Percentiles rank a stretch among this genome's conserved stretches.
Evolutionary conservation across 164 flowering plant species (phyloP).

Genomic region (Piper longum): DNA sequence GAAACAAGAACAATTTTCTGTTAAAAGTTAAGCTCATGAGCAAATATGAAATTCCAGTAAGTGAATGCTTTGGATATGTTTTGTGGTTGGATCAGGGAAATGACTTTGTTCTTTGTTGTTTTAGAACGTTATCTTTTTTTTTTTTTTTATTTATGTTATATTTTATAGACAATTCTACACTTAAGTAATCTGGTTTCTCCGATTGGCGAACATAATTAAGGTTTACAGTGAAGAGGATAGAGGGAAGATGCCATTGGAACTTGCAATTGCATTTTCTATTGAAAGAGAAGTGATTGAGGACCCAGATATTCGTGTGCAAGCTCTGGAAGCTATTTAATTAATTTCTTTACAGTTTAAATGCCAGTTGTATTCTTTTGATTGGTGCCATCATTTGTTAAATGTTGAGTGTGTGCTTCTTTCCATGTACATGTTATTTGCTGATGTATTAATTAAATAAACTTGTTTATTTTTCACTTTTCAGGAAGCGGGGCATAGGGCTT

Average conservation of each 20-base stretch:
- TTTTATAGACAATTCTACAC: not conserved
- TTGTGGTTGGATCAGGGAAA: not conserved
- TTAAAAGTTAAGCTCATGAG: not conserved
- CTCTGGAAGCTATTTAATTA: slow-evolving; percentile 76
- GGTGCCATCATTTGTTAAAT: not conserved
- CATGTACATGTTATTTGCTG: not conserved
- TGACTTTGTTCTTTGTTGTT: not conserved
- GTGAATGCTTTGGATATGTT: not conserved
- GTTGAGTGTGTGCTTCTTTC: not conserved
- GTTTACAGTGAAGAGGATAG: slow-evolving; percentile 58
- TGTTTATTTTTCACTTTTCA: slow-evolving; percentile 12
- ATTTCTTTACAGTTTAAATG: slow-evolving; percentile 39
- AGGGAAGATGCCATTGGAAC: slow-evolving; percentile 90
- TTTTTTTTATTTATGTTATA: not conserved
- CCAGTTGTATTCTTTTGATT: not conserved
- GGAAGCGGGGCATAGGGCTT: slow-evolving; percentile 85
- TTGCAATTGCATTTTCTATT: slow-evolving; percentile 66
- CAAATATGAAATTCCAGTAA: not conserved
- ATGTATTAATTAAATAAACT: not conserved
- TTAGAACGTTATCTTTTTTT: not conserved
- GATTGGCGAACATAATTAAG: slow-evolving; percentile 21
- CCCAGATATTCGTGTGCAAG: slow-evolving; percentile 75
- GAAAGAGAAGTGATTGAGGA: slow-evolving; percentile 75
- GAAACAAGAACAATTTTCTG: too few relatives aligned
- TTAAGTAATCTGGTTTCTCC: not conserved